phyloP scores from a whole-genome alignment of 2,329 filamentous ascomycete genomes.

The Raffaelea deltoideospora region DNA sequence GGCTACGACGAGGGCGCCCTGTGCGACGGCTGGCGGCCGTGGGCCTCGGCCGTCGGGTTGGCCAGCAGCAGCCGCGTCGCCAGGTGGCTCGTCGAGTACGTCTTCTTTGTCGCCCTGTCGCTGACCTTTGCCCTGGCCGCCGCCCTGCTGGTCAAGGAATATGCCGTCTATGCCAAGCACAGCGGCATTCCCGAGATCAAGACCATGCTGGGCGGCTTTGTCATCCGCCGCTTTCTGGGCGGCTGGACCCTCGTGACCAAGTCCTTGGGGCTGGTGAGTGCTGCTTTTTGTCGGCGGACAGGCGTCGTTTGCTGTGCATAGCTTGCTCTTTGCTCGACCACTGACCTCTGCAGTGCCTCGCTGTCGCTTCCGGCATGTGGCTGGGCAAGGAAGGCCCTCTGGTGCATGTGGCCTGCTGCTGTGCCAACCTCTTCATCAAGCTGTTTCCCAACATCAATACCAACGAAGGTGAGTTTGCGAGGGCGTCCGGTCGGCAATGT shows the following conservation, averaged over 20 bases:
- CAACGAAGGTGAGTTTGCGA: constrained; percentile 60
- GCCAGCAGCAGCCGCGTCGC: constrained; percentile 34
- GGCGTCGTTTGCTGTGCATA: not conserved
- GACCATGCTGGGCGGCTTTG: constrained; percentile 83
- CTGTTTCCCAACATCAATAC: constrained; percentile 64
- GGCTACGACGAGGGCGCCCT: constrained; percentile 72
- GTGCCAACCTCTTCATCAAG: constrained; percentile 87
- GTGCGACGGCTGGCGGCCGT: constrained; percentile 76
- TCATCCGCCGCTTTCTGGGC: constrained; percentile 77
- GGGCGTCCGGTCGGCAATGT: too few species aligned
- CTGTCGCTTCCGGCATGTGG: constrained; percentile 91
- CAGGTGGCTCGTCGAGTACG: constrained; percentile 71
- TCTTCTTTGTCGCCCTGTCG: constrained; percentile 74
- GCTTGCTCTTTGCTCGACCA: not conserved
- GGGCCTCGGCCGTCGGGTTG: constrained; percentile 62
- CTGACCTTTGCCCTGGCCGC: constrained; percentile 67
- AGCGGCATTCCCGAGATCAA: constrained; percentile 98
- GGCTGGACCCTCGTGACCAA: constrained; percentile 82
- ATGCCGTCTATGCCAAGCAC: constrained; percentile 78
- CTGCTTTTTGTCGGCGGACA: not conserved
- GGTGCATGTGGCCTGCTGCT: constrained; percentile 94
- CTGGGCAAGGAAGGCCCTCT: constrained; percentile 89
- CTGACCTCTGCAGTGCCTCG: constrained; percentile 53
- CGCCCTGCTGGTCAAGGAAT: constrained; percentile 66
- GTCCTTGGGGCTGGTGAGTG: constrained; percentile 64